phyloP scores from a whole-genome alignment of 2,329 filamentous ascomycete genomes.

The Raffaelea ambrosiae region DNA sequence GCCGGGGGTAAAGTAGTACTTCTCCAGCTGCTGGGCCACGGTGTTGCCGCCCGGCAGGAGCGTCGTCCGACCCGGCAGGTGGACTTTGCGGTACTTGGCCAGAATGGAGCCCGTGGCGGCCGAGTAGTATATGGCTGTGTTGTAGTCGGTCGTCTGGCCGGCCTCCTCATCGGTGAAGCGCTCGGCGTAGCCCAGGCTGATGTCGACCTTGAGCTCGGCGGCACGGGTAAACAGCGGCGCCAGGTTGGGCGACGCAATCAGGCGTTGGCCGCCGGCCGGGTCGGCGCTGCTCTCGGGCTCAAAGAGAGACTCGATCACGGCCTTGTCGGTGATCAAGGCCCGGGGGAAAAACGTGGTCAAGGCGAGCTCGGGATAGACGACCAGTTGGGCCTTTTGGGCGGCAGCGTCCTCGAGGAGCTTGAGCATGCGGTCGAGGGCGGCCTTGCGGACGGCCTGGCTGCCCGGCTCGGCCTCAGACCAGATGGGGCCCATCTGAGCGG shows the following conservation, averaged over 20 bases:
- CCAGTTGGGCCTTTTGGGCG: conserved; percentile 33
- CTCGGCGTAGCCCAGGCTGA: conserved; percentile 45
- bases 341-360: conserved; percentile 50
- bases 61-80: conserved; percentile 44
- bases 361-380: conserved; percentile 46
- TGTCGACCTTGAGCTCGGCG: conserved; percentile 35
- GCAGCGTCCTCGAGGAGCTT: conserved; percentile 37
- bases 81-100: conserved; percentile 46
- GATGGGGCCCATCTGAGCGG: conserved; percentile 44
- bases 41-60: conserved; percentile 37
- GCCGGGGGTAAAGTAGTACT: conserved; percentile 44
- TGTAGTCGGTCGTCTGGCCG: conserved; percentile 32
- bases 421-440: conserved; percentile 39
- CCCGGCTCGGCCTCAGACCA: conserved; percentile 17
- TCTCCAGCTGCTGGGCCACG: conserved; percentile 46
- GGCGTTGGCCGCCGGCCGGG: conserved; percentile 15
- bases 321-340: conserved; percentile 34
- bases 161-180: conserved; percentile 23
- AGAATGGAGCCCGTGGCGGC: conserved; percentile 30
- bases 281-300: conserved; percentile 32
- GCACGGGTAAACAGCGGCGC: conserved; percentile 41
- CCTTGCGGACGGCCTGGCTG: conserved; percentile 27
- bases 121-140: conserved; percentile 43
- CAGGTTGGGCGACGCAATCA: conserved; percentile 31
- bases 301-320: conserved; percentile 37